Percentiles rank a stretch among this genome's conserved stretches.
phyloP scores from a whole-genome alignment of 768 basidiomycete genomes.

The Xerocomellus intermedius region DNA sequence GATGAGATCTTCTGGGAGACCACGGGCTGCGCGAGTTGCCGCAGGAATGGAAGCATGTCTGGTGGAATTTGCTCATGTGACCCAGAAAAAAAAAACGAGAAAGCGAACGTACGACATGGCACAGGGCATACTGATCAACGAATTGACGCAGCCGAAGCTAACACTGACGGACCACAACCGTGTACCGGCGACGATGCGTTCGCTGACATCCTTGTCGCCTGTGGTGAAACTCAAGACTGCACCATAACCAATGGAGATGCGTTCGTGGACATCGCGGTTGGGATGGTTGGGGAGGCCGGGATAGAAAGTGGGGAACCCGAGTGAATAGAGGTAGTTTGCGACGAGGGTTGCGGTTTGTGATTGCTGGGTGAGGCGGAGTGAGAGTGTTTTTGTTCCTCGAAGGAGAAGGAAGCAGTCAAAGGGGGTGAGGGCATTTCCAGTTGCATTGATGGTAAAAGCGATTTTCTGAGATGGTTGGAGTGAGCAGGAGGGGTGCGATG shows the following conservation, averaged over 20 bases:
- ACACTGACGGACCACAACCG: constrained; percentile 97
- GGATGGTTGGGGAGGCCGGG: constrained; percentile 86
- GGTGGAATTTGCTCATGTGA: background rate
- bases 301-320: constrained; percentile 91
- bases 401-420: constrained; percentile 97
- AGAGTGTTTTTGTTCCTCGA: constrained; percentile 93
- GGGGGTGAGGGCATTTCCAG: constrained; percentile 92
- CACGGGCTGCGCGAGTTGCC: constrained; percentile 90
- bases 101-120: constrained; percentile 93
- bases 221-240: constrained; percentile 96
- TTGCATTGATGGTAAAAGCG: constrained; percentile 87
- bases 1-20: constrained; percentile 97
- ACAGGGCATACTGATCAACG: constrained; percentile 98
- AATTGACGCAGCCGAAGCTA: constrained; percentile 97
- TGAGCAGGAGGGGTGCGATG: background rate
- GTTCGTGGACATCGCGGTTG: constrained; percentile 82
- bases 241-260: constrained; percentile 88
- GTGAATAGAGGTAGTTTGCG: constrained; percentile 76
- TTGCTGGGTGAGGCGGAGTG: constrained; percentile 94
- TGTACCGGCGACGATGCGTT: constrained; percentile 89
- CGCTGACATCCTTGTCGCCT: constrained; percentile 84
- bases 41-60: constrained; percentile 97
- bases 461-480: constrained; percentile 56
- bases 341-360: constrained; percentile 80
- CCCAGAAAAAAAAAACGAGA: background rate